Percentiles rank a stretch among this genome's conserved stretches.
Conservation (phyloP, 345 rosid species). For the Syzygium aqueum region DNA sequence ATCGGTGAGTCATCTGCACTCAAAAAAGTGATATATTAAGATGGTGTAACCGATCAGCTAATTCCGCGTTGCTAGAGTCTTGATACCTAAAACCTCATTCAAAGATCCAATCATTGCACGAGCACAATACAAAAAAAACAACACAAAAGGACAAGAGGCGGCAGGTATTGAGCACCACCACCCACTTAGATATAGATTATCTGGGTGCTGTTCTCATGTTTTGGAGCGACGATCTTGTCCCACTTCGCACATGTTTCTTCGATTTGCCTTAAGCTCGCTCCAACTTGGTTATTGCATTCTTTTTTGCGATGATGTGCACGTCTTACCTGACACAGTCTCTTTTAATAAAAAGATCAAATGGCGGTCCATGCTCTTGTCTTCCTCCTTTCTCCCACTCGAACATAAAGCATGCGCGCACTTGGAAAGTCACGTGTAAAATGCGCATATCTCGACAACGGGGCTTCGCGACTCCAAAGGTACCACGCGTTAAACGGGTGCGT, state of each 20-base stretch:
- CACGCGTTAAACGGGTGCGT: not conserved
- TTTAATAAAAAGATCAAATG: not conserved
- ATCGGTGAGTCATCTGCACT: not conserved
- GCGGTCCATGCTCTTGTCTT: not conserved
- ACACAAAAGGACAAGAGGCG: not conserved
- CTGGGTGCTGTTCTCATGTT: not conserved
- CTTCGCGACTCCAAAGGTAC: not conserved
- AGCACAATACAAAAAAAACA: not conserved
- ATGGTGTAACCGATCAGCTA: not conserved
- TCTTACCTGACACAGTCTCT: not conserved
- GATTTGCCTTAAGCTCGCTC: not conserved
- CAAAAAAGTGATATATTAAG: not conserved
- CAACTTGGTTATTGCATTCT: not conserved
- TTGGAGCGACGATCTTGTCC: not conserved
- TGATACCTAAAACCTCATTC: not conserved
- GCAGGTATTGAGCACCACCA: not conserved
- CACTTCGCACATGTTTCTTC: not conserved
- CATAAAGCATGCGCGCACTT: not conserved
- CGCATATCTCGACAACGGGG: not conserved
- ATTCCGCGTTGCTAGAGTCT: not conserved
- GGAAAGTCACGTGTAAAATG: not conserved
- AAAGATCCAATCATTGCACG: not conserved
- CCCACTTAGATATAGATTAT: not conserved
- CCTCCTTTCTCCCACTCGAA: not conserved
- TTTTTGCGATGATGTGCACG: not conserved